A percentile compares a stretch with the other conserved stretches of the same genome.
phyloP scores from a whole-genome alignment of 768 basidiomycete species.

The Collybia sordida region DNA sequence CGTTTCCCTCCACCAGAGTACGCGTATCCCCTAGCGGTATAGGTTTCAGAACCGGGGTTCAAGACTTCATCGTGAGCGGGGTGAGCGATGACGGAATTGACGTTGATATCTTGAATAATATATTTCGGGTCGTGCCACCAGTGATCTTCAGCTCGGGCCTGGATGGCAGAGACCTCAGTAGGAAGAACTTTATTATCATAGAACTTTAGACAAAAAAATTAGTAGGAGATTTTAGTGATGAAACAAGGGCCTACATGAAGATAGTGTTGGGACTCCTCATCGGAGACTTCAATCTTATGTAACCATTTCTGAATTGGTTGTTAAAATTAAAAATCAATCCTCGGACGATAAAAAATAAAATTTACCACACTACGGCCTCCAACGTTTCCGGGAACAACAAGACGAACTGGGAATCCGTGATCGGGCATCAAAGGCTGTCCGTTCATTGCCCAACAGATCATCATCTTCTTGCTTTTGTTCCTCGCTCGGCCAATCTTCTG shows the following conservation, averaged over 20 bases:
- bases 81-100: constrained; percentile 55
- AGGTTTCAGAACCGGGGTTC: constrained; percentile 19
- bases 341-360: background rate
- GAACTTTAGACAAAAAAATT: background rate
- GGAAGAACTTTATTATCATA: constrained; percentile 67
- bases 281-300: constrained; percentile 49
- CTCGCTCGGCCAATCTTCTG: constrained; percentile 46
- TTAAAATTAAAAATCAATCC: background rate
- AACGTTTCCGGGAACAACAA: constrained; percentile 62
- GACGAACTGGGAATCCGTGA: constrained; percentile 66
- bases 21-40: constrained; percentile 54
- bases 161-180: constrained; percentile 46
- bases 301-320: constrained; percentile 50
- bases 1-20: constrained; percentile 62
- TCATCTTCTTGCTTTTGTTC: constrained; percentile 47
- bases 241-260: constrained; percentile 25
- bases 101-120: constrained; percentile 54
- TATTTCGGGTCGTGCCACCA: constrained; percentile 58
- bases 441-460: constrained; percentile 59
- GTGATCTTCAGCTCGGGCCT: constrained; percentile 45
- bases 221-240: background rate
- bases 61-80: constrained; percentile 53
- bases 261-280: constrained; percentile 52
- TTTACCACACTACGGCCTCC: constrained; percentile 50
- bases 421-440: constrained; percentile 58